Evolutionary conservation across 805 yeast genomes (phyloP).

Genomic region (Suhomyces sp.): DNA sequence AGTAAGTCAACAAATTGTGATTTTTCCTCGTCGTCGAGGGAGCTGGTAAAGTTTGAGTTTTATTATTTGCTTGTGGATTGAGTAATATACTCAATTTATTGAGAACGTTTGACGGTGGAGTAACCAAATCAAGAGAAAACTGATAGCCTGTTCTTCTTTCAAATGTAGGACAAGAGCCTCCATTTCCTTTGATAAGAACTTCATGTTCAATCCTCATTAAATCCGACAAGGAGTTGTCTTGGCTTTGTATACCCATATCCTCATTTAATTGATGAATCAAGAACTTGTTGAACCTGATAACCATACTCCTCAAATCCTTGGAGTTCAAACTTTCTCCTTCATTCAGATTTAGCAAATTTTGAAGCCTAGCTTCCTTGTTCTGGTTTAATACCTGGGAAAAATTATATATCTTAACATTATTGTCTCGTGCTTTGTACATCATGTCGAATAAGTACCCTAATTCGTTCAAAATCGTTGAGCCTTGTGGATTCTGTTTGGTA

Average conservation of each 20-base stretch:
- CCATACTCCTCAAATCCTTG: slow-evolving; percentile 41
- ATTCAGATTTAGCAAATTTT: slow-evolving; percentile 55
- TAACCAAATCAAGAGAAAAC: slow-evolving; percentile 44
- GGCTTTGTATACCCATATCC: slow-evolving; percentile 45
- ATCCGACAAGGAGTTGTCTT: slow-evolving; percentile 22
- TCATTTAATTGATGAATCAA: slow-evolving; percentile 50
- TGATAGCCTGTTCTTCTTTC: slow-evolving; percentile 35
- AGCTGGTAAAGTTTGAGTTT: slow-evolving; percentile 13
- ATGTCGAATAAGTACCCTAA: slow-evolving; percentile 88
- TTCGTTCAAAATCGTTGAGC: slow-evolving; percentile 67
- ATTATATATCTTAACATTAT: slow-evolving; percentile 72
- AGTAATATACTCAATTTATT: slow-evolving; percentile 20
- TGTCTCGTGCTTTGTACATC: slow-evolving; percentile 78
- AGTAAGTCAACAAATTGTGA: slow-evolving; percentile 42
- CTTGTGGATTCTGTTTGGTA: slow-evolving; percentile 32
- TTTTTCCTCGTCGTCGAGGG: slow-evolving; percentile 15
- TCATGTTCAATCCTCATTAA: slow-evolving; percentile 46
- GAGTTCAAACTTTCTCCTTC: slow-evolving; percentile 46
- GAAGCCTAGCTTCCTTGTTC: slow-evolving; percentile 46
- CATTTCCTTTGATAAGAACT: slow-evolving; percentile 39
- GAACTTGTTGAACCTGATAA: slow-evolving; percentile 59
- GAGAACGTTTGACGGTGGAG: slow-evolving; percentile 32
- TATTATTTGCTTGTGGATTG: slow-evolving; percentile 13
- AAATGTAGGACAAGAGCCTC: slow-evolving; percentile 33
- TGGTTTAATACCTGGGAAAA: slow-evolving; percentile 49